Evolutionary conservation across 2,329 filamentous ascomycete species (phyloP).

Genomic region (Exophiala mesophila): DNA sequence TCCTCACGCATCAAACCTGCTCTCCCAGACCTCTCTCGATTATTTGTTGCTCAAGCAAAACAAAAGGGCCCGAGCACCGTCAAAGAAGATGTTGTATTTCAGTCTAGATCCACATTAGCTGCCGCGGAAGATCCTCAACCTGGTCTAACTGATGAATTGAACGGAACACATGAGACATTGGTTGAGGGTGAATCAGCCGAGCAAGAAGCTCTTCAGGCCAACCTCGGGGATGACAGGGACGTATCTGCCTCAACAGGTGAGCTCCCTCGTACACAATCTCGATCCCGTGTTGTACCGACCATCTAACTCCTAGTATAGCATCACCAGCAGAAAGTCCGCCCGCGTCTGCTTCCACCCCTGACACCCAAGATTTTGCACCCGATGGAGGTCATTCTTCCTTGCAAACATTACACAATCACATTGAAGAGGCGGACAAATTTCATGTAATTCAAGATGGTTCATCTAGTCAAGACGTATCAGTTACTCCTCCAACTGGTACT

Average conservation of each 20-base stretch:
- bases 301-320: not conserved
- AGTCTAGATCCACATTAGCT: no score
- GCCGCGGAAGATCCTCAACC: no score
- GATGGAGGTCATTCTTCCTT: no score
- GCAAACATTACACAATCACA: no score
- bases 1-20: not conserved
- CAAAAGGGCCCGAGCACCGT: not conserved
- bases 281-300: no score
- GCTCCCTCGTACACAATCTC: no score
- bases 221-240: constrained; percentile 2
- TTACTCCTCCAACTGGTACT: no score
- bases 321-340: constrained; percentile 5
- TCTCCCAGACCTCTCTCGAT: not conserved
- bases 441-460: no score
- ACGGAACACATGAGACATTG: not conserved
- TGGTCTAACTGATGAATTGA: no score
- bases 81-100: no score
- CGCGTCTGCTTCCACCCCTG: not conserved
- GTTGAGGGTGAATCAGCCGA: not conserved
- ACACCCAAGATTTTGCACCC: constrained; percentile 4
- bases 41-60: not conserved
- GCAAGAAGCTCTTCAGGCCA: not conserved
- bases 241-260: constrained; percentile 7
- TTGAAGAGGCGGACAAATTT: no score
- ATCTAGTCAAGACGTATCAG: no score